A percentile compares a stretch with the other conserved stretches of the same genome.
Conservation (phyloP, 78 protist species). For the Guillardia theta region DNA sequence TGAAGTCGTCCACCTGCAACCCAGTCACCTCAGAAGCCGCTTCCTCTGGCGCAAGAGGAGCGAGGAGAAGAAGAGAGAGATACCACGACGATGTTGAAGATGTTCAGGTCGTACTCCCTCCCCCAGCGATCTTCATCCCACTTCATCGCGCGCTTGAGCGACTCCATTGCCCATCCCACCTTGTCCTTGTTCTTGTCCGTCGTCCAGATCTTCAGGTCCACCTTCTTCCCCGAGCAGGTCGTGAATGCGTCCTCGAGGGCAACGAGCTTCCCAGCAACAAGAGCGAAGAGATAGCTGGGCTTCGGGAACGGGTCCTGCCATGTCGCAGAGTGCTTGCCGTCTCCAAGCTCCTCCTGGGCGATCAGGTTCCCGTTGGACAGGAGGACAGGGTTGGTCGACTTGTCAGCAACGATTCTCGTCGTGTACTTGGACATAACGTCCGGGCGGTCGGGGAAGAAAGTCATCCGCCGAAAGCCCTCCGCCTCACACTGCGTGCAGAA, state of each 20-base stretch:
- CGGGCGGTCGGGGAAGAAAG: neutral
- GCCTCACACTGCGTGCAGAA: constrained; percentile 46
- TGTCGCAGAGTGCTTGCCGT: neutral
- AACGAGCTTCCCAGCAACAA: neutral
- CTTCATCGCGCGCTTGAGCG: neutral
- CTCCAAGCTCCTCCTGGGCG: neutral
- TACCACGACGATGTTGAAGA: neutral
- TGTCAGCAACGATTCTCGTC: neutral
- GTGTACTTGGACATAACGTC: neutral
- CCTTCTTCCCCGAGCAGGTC: neutral
- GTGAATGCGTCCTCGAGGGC: neutral
- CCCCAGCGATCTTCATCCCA: constrained; percentile 17
- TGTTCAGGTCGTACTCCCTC: neutral
- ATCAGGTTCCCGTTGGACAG: constrained; percentile 40
- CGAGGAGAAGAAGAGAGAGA: no score
- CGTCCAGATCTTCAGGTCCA: neutral
- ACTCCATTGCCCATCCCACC: neutral
- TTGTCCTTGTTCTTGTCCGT: neutral
- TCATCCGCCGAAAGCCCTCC: constrained; percentile 39
- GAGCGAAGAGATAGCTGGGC: constrained; percentile 20
- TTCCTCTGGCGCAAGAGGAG: no score
- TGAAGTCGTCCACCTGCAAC: constrained; percentile 12
- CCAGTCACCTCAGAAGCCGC: no score
- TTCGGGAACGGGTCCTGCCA: constrained; percentile 34
- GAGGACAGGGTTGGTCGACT: neutral